These are phyloP conservation scores for Rhodotorula kratochvilovae DNA, from an alignment of 768 basidiomycete genomes.

Conservation along the genomic window DNA sequence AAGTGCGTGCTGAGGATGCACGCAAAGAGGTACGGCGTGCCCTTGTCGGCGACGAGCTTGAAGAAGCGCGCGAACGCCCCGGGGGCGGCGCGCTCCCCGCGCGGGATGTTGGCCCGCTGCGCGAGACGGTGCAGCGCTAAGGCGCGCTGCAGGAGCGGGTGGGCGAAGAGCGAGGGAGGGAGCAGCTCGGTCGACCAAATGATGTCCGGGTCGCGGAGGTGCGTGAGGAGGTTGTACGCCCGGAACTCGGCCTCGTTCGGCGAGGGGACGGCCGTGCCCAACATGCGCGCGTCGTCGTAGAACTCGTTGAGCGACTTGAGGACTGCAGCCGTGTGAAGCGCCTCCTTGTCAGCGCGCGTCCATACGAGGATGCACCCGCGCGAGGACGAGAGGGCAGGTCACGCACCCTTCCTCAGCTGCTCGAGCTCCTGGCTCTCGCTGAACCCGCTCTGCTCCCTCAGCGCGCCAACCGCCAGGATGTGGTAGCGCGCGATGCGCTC, in stretches of 20 bases:
- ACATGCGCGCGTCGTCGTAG: slow-evolving; percentile 68
- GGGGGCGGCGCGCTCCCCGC: slow-evolving; percentile 46
- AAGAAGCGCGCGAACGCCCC: slow-evolving; percentile 59
- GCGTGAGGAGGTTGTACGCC: slow-evolving; percentile 85
- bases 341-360: not conserved
- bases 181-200: slow-evolving; percentile 44
- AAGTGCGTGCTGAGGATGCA: slow-evolving; percentile 85
- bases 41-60: slow-evolving; percentile 63
- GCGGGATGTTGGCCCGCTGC: slow-evolving; percentile 60
- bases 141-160: slow-evolving; percentile 76
- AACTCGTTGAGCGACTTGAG: slow-evolving; percentile 88
- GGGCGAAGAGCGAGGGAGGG: slow-evolving; percentile 59
- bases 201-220: slow-evolving; percentile 66
- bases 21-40: slow-evolving; percentile 81
- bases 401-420: slow-evolving; percentile 82
- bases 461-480: slow-evolving; percentile 67
- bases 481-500: slow-evolving; percentile 93
- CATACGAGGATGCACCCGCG: not conserved
- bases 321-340: slow-evolving; percentile 55
- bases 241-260: slow-evolving; percentile 92
- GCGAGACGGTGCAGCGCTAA: slow-evolving; percentile 74
- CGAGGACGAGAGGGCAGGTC: not conserved
- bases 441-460: slow-evolving; percentile 59
- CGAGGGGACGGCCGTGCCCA: slow-evolving; percentile 57
- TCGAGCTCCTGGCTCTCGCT: slow-evolving; percentile 71